These are phyloP conservation scores for Yamadazyma paraphyllophila DNA, from an alignment of 805 yeast species.

Conservation along the genomic window DNA sequence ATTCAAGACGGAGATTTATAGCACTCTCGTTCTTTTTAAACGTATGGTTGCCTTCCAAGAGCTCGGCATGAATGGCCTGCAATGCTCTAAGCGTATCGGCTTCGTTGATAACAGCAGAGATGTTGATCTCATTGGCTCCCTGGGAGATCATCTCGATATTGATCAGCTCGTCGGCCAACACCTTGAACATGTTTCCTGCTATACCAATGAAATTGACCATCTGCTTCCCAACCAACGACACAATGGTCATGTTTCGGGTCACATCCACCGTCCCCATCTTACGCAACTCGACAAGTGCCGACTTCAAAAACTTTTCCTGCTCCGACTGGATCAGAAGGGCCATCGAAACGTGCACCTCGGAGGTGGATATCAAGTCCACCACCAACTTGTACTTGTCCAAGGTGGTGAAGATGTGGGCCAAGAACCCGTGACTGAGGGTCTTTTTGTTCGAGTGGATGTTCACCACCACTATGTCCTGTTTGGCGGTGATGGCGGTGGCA, in stretches of 20 bases:
- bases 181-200: conserved; percentile 95
- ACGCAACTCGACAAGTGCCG: conserved; percentile 75
- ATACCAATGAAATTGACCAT: conserved; percentile 96
- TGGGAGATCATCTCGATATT: conserved; percentile 98
- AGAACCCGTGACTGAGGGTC: conserved; percentile 89
- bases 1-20: conserved; percentile 30
- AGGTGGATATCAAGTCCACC: conserved; percentile 93
- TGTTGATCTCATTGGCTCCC: conserved; percentile 97
- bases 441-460: conserved; percentile 94
- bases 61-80: conserved; percentile 75
- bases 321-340: conserved; percentile 78
- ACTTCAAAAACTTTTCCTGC: conserved; percentile 60
- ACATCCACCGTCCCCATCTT: conserved; percentile 87
- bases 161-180: conserved; percentile 85
- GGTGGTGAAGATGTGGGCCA: conserved; percentile 85
- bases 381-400: conserved; percentile 82
- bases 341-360: conserved; percentile 98
- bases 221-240: conserved; percentile 93
- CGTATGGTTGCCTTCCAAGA: conserved; percentile 50
- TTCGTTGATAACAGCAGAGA: conserved; percentile 89
- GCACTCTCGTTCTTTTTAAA: conserved; percentile 23
- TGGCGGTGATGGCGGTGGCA: conserved; percentile 96
- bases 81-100: conserved; percentile 81
- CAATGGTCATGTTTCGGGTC: conserved; percentile 82
- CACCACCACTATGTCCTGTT: conserved; percentile 85